These are phyloP conservation scores for Ormosia semicastrata DNA, from an alignment of 306 rosid species.

Conservation along the genomic window DNA sequence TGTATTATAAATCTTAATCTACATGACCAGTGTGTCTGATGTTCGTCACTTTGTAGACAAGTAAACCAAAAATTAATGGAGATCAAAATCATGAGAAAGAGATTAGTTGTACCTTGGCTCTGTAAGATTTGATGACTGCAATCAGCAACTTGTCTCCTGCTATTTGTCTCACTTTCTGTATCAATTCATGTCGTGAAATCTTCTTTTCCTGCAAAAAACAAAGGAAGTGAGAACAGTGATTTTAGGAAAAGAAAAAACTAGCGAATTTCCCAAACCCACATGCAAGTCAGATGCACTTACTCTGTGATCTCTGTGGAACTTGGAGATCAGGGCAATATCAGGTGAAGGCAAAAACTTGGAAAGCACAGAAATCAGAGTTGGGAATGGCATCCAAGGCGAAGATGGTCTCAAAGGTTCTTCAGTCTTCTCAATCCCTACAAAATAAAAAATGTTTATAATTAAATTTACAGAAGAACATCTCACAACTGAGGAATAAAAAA, in stretches of 20 bases:
- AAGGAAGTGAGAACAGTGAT: neutral
- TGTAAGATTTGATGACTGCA: slow-evolving; percentile 59
- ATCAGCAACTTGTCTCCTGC: slow-evolving; percentile 79
- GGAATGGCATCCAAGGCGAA: slow-evolving; percentile 92
- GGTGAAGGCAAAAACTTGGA: slow-evolving; percentile 52
- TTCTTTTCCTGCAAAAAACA: slow-evolving; percentile 46
- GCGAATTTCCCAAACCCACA: neutral
- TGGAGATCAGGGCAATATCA: slow-evolving; percentile 46
- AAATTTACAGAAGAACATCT: neutral
- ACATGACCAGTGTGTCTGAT: neutral
- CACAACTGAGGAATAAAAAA: neutral
- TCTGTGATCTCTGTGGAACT: slow-evolving; percentile 54
- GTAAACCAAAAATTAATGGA: neutral
- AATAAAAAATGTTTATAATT: neutral
- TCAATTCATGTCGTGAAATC: slow-evolving; percentile 64
- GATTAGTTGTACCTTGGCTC: slow-evolving; percentile 49
- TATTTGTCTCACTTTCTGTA: slow-evolving; percentile 59
- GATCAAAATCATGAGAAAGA: neutral
- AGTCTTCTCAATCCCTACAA: slow-evolving; percentile 44
- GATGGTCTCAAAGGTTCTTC: slow-evolving; percentile 51
- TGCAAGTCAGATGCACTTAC: slow-evolving; percentile 36
- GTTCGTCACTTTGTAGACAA: neutral
- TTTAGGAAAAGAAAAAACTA: neutral
- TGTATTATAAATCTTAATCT: neutral
- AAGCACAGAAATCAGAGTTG: slow-evolving; percentile 64